phyloP scores from a whole-genome alignment of 1,284 basidiomycete species.

The Fomitiporia mediterranea region DNA sequence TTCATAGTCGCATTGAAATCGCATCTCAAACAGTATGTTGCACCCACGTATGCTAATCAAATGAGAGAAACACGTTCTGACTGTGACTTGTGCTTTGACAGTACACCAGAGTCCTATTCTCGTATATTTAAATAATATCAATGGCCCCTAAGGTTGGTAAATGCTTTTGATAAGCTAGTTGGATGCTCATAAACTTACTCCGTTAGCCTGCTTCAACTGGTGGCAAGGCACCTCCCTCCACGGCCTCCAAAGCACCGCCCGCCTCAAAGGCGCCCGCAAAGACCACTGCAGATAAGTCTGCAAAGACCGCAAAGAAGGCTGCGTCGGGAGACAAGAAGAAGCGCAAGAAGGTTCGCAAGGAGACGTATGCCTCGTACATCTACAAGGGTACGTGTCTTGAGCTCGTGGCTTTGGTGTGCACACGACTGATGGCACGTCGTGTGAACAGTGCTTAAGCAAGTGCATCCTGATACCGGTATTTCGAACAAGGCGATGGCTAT shows the following conservation, averaged over 20 bases:
- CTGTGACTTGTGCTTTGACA: background rate
- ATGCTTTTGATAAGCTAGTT: background rate
- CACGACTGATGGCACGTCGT: background rate
- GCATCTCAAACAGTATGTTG: constrained; percentile 5
- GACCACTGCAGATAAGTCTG: constrained; percentile 35
- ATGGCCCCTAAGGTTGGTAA: constrained; percentile 23
- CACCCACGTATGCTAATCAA: background rate
- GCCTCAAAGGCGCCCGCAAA: constrained; percentile 52
- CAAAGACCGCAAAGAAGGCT: constrained; percentile 47
- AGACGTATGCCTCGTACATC: constrained; percentile 68
- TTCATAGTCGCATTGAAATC: constrained; percentile 6
- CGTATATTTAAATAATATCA: background rate
- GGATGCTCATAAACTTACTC: background rate
- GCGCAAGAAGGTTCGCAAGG: constrained; percentile 56
- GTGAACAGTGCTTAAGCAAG: constrained; percentile 54
- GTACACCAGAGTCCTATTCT: constrained; percentile 1
- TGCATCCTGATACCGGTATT: constrained; percentile 76
- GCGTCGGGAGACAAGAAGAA: constrained; percentile 51
- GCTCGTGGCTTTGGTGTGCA: background rate
- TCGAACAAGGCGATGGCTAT: constrained; percentile 76
- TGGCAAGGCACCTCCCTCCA: constrained; percentile 50
- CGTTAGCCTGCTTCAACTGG: constrained; percentile 45
- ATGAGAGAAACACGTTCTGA: constrained; percentile 6
- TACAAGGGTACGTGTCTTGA: constrained; percentile 49
- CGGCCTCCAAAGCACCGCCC: constrained; percentile 43